These are phyloP conservation scores for Chaetomium globosum DNA, from an alignment of 2,329 filamentous ascomycete species.

Conservation along the genomic window DNA sequence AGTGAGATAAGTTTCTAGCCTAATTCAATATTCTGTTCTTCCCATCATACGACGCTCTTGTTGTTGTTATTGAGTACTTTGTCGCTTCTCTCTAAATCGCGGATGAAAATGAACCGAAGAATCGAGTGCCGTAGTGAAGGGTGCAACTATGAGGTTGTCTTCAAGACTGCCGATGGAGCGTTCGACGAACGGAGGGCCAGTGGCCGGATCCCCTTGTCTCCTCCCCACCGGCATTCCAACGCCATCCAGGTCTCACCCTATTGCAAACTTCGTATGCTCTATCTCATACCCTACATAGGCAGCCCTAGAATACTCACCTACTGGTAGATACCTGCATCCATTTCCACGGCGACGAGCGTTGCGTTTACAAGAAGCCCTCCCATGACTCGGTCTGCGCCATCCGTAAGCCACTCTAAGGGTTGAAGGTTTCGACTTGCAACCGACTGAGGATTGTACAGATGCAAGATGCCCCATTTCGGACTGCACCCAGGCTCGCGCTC, in stretches of 20 bases:
- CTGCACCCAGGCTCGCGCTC: slow-evolving; percentile 33
- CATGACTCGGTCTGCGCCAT: slow-evolving; percentile 34
- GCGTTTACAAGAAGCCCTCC: slow-evolving; percentile 32
- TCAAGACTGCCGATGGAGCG: slow-evolving; percentile 29
- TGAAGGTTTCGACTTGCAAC: neutral
- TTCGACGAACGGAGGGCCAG: slow-evolving; percentile 26
- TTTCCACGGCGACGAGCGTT: slow-evolving; percentile 32
- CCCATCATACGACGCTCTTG: neutral
- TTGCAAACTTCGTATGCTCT: slow-evolving; percentile 32
- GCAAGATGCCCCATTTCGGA: slow-evolving; percentile 32
- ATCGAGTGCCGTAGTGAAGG: slow-evolving; percentile 32
- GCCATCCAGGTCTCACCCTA: slow-evolving; percentile 29
- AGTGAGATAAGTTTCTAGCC: neutral
- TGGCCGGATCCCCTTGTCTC: slow-evolving; percentile 23
- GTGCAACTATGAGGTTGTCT: slow-evolving; percentile 32
- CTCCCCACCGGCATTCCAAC: slow-evolving; percentile 23
- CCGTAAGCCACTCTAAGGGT: slow-evolving; percentile 25
- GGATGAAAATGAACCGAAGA: slow-evolving; percentile 30
- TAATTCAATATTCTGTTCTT: neutral
- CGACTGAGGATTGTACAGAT: slow-evolving; percentile 20
- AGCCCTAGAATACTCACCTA: neutral
- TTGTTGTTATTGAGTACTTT: neutral
- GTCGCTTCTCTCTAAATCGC: neutral
- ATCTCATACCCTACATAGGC: neutral
- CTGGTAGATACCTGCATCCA: slow-evolving; percentile 33